These are phyloP conservation scores for Vararia minispora DNA, from an alignment of 768 basidiomycete species.

Conservation along the genomic window DNA sequence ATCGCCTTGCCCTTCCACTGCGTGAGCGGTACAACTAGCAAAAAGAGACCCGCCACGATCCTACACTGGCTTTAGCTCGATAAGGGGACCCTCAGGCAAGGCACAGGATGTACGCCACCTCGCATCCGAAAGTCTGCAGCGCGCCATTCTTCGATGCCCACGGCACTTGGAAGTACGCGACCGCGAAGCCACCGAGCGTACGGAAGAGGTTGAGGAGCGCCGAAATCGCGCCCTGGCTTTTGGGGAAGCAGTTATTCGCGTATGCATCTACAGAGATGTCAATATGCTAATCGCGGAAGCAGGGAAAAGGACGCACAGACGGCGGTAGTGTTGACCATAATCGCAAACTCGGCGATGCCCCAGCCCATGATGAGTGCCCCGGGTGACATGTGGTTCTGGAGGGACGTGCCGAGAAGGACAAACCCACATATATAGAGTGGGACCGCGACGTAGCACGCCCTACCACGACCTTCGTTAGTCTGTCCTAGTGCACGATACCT, in stretches of 20 bases:
- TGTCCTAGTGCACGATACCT: neutral
- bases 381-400: constrained; percentile 39
- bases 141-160: constrained; percentile 52
- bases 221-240: constrained; percentile 41
- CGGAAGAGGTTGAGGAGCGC: constrained; percentile 50
- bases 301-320: constrained; percentile 32
- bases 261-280: constrained; percentile 28
- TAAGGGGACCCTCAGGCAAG: neutral
- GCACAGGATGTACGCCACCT: constrained; percentile 38
- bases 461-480: constrained; percentile 12
- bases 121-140: constrained; percentile 47
- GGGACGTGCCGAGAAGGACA: constrained; percentile 39
- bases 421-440: constrained; percentile 52
- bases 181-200: constrained; percentile 45
- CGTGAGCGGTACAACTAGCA: constrained; percentile 37
- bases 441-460: constrained; percentile 49
- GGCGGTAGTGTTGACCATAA: constrained; percentile 51
- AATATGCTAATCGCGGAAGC: constrained; percentile 8
- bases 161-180: constrained; percentile 54
- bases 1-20: constrained; percentile 35
- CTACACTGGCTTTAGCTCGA: constrained; percentile 7
- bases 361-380: constrained; percentile 52
- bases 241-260: constrained; percentile 37
- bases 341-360: constrained; percentile 45
- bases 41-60: constrained; percentile 37